Percentiles rank a stretch among this genome's conserved stretches.
phyloP scores from a whole-genome alignment of 2,329 filamentous ascomycete species.

The Penicillium sp. region DNA sequence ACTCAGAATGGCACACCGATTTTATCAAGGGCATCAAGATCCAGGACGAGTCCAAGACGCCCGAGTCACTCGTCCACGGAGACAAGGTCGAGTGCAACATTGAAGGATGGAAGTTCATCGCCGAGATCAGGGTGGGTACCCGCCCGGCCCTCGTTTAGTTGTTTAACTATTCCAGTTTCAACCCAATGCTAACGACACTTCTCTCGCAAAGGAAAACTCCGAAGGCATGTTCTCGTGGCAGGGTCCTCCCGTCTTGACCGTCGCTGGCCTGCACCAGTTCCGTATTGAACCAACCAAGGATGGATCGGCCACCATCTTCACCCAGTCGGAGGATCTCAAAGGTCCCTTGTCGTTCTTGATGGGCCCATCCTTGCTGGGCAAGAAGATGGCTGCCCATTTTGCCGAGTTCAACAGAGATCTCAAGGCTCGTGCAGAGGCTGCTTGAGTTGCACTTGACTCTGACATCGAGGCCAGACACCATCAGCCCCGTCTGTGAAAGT shows the following conservation, averaged over 20 bases:
- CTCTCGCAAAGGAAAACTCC: constrained; percentile 30
- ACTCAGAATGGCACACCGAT: constrained; percentile 35
- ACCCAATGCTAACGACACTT: constrained; percentile 4
- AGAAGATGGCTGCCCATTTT: constrained; percentile 30
- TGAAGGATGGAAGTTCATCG: constrained; percentile 25
- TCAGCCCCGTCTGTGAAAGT: neutral
- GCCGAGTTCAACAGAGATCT: constrained; percentile 32
- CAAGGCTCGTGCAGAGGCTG: constrained; percentile 32
- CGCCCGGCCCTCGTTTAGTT: neutral
- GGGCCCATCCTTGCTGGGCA: constrained; percentile 32
- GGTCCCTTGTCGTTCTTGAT: constrained; percentile 33
- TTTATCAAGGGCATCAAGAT: constrained; percentile 32
- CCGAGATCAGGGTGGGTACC: constrained; percentile 17
- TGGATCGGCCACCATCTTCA: constrained; percentile 35
- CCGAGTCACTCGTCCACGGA: constrained; percentile 17
- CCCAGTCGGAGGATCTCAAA: constrained; percentile 31
- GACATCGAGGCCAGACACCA: neutral
- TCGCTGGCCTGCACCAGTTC: constrained; percentile 36
- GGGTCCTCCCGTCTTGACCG: constrained; percentile 36
- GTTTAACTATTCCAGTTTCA: neutral
- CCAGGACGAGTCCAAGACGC: constrained; percentile 27
- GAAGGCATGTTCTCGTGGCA: constrained; percentile 37
- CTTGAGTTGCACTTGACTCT: neutral
- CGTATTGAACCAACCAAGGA: constrained; percentile 31
- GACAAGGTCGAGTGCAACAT: constrained; percentile 27